Evolutionary conservation across 805 yeast species (phyloP), one percentile per base, ranked within the genome.

Genomic region (Candida caryicola): DNA sequence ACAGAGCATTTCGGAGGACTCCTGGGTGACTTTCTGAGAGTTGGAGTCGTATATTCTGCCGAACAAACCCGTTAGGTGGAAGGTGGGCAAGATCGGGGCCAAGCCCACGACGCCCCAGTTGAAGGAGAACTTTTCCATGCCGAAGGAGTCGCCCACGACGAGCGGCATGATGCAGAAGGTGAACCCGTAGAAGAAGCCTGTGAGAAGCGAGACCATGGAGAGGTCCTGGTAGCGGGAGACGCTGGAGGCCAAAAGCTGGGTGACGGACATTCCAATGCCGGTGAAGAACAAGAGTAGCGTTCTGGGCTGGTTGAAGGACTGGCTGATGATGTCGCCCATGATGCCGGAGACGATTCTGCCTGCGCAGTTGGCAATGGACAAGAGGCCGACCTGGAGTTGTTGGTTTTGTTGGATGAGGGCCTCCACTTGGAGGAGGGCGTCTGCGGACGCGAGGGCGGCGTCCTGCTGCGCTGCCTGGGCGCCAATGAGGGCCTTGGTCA

Each of bases 91-190:
- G 12, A 82, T 73, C 1, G 93, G 90, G 0, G 89, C 77, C 36
- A 82, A 52, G 8, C 81, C 79, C 16, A 82, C 71, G 25, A 80
- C 54, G 0, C 95, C 95, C 86, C 89, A 85, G 51, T 82, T 82
- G 46, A 74, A 78, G 5, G 85, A 75, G 50, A 84, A 82, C 36
- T 74, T 69, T 13, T 66, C 66, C 65, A 85, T 74, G 2, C 93
- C 93, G 61, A 83, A 85, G 7, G 73, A 59, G 46, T 85, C 91
- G 13, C 87, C 76, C n/a, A 82, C 73, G 15, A 85, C 76, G n/a
- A 85, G 78, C 4, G 95, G 93, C 59, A 77, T 74, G 6, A 82
- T 69, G 34, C 90, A 84, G 61, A 82, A 82, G 16, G 81, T 70
- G 45, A 79, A 74, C 1, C 95, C 95, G 59, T 85, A 85, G 28